Conservation (phyloP, 257 asterid genomes). For the Solanum stenotomum region DNA sequence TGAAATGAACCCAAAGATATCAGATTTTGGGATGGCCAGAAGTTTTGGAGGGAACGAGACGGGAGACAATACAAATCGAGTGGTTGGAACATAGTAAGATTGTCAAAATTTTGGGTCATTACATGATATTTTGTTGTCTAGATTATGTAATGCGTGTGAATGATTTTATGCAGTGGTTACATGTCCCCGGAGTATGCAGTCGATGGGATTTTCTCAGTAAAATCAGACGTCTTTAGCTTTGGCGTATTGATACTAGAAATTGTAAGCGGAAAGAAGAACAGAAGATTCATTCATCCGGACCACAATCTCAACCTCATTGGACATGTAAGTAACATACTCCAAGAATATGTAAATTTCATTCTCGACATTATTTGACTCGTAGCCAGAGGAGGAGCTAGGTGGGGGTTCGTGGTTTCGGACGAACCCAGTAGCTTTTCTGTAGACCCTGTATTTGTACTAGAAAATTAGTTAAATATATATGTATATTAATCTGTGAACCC, state of each 20-base stretch:
- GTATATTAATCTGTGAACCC: no score
- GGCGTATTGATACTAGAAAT: slow-evolving; percentile 24
- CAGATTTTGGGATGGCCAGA: slow-evolving; percentile 29
- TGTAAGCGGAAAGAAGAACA: slow-evolving; percentile 17
- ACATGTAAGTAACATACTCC: slow-evolving; percentile 13
- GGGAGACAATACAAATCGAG: slow-evolving; percentile 23
- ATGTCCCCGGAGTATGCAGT: slow-evolving; percentile 31
- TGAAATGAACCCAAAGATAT: slow-evolving; percentile 30
- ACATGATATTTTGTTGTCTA: not conserved
- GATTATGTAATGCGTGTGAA: not conserved
- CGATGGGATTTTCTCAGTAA: slow-evolving; percentile 24
- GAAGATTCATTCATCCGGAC: slow-evolving; percentile 13
- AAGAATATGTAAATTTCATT: not conserved
- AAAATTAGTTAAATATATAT: no score
- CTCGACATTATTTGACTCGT: not conserved
- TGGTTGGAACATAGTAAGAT: slow-evolving; percentile 28
- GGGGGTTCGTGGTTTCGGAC: no score
- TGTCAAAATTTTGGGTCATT: not conserved
- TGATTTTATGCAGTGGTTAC: slow-evolving; percentile 15
- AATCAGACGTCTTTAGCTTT: slow-evolving; percentile 28
- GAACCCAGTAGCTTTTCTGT: fast-evolving
- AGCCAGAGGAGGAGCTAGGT: not conserved
- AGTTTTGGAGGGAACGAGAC: slow-evolving; percentile 25
- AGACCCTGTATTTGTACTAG: no score
- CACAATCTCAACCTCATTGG: slow-evolving; percentile 24